Base-by-base conservation (phyloP, 139 green algal species). In the Pycnococcus provasolii region DNA sequence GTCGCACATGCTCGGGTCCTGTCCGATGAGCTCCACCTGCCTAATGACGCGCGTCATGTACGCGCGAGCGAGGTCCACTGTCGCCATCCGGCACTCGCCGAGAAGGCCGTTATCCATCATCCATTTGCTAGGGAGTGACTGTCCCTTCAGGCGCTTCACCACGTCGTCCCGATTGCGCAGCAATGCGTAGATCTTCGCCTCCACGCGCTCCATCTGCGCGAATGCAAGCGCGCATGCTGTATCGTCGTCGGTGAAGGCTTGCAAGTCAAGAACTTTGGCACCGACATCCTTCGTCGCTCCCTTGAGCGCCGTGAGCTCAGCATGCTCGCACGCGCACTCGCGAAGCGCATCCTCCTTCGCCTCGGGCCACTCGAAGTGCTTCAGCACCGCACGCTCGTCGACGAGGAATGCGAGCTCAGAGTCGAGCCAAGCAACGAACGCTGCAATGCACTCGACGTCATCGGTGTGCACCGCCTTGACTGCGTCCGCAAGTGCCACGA, bases 351-450 rank as follows among this genome's bases (percentile, higher is more conserved):
- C 73, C 26, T 45, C 59, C 51, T 76, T 76, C 6, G 15, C 73
- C 43, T 75, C 66, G 8, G 67, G 66, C 73, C 73, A 79, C 15
- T 79, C 67, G 50, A 79, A 79, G 53, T 72, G 67, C 64, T 79
- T 79, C 42, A 79, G 59, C 54, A 79, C 66, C 39, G 73, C 73
- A 3, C 59, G 59, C 68, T 79, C 73, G 52, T 79, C 73, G 13
- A 78, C 60, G 42, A 66, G 60, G 66, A 71, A 77, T 11, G 66
- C 57, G 42, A 78, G 72, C 52, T 75, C 72, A 8, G 64, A 42
- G 40, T 78, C 72, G 4, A 78, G 58, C 67, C 67, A 76, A 1
- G 42, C 68, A 37, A 78, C 72, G 3, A 78, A 75, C 13, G 9
- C 48, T 26, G 26, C 26, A 26, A 26, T 26, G 26, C 26, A 26